Percentiles rank a stretch among this genome's conserved stretches.
These are phyloP conservation scores for Penicillium silybi DNA, from an alignment of 495 filamentous ascomycete species.

Conservation along the genomic window DNA sequence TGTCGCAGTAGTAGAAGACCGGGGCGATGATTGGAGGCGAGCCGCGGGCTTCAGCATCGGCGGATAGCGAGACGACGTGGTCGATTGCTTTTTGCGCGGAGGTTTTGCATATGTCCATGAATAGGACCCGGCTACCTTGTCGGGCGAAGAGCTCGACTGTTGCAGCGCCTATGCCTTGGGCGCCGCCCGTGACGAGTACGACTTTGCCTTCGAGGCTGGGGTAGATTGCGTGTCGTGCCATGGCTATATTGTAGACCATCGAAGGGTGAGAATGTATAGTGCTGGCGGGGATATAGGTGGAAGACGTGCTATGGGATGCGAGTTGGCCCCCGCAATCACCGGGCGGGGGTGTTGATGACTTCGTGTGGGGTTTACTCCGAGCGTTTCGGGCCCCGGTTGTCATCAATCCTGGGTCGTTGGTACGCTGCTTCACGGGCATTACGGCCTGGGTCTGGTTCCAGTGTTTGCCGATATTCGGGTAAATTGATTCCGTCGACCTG, in stretches of 20 bases:
- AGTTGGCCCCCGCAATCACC: no score
- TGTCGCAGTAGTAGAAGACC: slow-evolving; percentile 35
- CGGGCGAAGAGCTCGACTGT: slow-evolving; percentile 40
- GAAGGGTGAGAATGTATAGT: background rate
- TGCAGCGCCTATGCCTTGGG: slow-evolving; percentile 50
- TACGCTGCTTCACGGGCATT: background rate
- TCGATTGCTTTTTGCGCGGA: slow-evolving; percentile 10
- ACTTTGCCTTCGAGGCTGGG: slow-evolving; percentile 37
- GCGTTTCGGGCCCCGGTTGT: background rate
- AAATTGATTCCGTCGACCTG: no score
- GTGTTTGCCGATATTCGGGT: background rate
- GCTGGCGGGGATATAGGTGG: background rate
- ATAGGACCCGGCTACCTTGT: slow-evolving; percentile 44
- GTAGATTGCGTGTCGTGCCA: slow-evolving; percentile 5
- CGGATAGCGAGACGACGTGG: background rate
- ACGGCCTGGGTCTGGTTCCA: background rate
- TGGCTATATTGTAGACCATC: background rate
- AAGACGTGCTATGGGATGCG: background rate
- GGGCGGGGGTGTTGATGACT: background rate
- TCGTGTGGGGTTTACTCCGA: background rate
- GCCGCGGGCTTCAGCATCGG: background rate
- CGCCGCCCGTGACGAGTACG: slow-evolving; percentile 50
- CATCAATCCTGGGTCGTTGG: background rate
- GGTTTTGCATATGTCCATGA: slow-evolving; percentile 42
- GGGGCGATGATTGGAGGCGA: slow-evolving; percentile 4